Base-by-base conservation (phyloP, 352 stramenopile genomes). In the Bremia lactucae region DNA sequence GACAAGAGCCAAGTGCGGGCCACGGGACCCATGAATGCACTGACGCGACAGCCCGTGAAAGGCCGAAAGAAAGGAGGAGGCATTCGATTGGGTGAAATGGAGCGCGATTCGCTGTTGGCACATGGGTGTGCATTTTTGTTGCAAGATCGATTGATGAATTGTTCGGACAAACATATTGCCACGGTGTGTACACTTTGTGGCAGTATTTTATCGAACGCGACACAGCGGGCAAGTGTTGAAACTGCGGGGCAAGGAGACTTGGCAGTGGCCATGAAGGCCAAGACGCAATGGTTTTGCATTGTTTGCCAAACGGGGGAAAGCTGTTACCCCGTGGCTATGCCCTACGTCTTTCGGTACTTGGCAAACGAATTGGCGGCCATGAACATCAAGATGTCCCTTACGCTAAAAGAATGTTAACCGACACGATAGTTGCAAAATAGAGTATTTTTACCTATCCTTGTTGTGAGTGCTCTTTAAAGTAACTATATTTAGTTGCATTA, bases 81-180 rank as follows among this genome's bases (percentile, higher is more conserved):
- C 65, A 98, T 99, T 59, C 92, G 97, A 52, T 94, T 99, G 19
- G 97, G 97, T 47, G 97, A 99, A 75, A 99, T 99, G 97, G 97
- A 99, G 79, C 83, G 96, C 28, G 96, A 99, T 63, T 98, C 94
- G 49, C 68, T 99, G 28, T 72, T 99, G 22, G 96, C 93, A 46
- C 96, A 99, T 73, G 97, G 97, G 48, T 90, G 75, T 47, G 83
- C 94, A 19, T 98, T 98, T 72, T 62, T 98, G 43, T 68, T 98
- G 28, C 93, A 98, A 41, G 94, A 98, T 65, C 80, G 95, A 49
- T 68, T 99, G 6, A 83, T 99, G 71, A 99, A 98, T 65, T 99
- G 96, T 64, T 98, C 94, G 34, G 97, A 99, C 71, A 95, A 95
- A 52, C 95, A 99, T 72, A 90, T 98, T 49, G 95, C 92, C 11